Evolutionary conservation across 1,139 yeast genomes (phyloP).

Genomic region (Taiozyma sp.): DNA sequence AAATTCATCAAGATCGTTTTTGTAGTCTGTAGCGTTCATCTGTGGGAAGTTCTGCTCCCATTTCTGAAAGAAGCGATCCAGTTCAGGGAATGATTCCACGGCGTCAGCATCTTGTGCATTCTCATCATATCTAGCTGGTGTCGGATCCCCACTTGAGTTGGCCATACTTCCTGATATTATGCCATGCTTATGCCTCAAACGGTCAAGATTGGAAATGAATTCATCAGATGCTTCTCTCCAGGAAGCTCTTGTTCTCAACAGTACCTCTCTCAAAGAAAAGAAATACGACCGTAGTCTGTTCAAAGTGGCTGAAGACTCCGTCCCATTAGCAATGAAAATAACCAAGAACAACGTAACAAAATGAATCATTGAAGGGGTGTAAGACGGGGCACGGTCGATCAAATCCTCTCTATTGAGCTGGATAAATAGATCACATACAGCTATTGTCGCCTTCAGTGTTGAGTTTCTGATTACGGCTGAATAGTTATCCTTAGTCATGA

Average conservation of each 20-base stretch:
- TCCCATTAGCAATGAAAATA: constrained; percentile 1
- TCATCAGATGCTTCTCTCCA: constrained; percentile 2
- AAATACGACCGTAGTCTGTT: background rate
- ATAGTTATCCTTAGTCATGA: constrained; percentile 8
- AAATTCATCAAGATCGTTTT: background rate
- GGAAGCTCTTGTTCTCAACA: background rate
- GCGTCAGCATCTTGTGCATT: background rate
- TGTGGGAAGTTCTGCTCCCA: constrained; percentile 1
- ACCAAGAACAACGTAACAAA: constrained; percentile 4
- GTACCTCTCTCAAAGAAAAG: background rate
- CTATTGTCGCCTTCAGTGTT: constrained; percentile 13
- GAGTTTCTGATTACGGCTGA: constrained; percentile 7
- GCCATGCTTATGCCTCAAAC: background rate
- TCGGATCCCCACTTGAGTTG: background rate
- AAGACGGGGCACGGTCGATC: constrained; percentile 6
- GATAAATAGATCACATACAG: constrained; percentile 8
- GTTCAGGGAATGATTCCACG: constrained; percentile 1
- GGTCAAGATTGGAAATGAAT: background rate
- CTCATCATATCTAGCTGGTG: background rate
- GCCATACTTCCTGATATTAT: background rate
- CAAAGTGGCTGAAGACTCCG: background rate
- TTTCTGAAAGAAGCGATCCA: constrained; percentile 1
- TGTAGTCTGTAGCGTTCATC: background rate
- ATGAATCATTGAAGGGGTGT: constrained; percentile 2
- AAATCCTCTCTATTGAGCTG: background rate